phyloP scores from a whole-genome alignment of 2,329 filamentous ascomycete species.

The Calonectria fujianensis region DNA sequence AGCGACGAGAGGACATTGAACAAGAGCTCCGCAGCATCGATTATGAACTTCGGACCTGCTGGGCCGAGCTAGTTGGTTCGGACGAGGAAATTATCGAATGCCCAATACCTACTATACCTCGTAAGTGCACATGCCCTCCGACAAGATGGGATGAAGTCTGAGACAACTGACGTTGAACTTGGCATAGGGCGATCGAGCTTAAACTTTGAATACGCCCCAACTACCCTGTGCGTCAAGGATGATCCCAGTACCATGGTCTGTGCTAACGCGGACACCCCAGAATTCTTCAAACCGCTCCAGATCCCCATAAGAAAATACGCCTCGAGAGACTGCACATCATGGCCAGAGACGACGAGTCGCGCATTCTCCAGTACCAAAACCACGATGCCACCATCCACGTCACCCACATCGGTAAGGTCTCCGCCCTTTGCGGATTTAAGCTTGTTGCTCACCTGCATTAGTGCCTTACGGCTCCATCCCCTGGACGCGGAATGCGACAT shows the following conservation, averaged over 20 bases:
- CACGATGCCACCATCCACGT: slow-evolving; percentile 34
- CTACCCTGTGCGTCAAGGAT: slow-evolving; percentile 18
- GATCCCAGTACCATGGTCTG: neutral
- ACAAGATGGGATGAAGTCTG: neutral
- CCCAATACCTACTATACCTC: neutral
- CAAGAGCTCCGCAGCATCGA: slow-evolving; percentile 9
- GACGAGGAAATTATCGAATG: neutral
- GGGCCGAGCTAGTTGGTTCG: neutral
- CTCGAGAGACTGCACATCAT: slow-evolving; percentile 40
- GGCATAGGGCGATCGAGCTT: slow-evolving; percentile 4
- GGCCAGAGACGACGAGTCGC: slow-evolving; percentile 39
- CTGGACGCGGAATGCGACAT: neutral
- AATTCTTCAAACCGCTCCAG: neutral
- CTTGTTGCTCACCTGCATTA: neutral
- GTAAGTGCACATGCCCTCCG: neutral
- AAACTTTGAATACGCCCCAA: slow-evolving; percentile 15
- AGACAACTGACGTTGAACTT: slow-evolving; percentile 6
- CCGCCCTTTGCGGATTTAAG: neutral
- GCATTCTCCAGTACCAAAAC: slow-evolving; percentile 40
- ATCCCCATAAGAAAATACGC: neutral
- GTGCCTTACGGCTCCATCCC: slow-evolving; percentile 18
- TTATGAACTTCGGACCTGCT: slow-evolving; percentile 19
- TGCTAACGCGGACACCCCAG: neutral
- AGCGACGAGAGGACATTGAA: neutral
- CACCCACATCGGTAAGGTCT: slow-evolving; percentile 12